Evolutionary conservation across 1,139 yeast genomes (phyloP).

Genomic region (Lipomyces yarrowii): DNA sequence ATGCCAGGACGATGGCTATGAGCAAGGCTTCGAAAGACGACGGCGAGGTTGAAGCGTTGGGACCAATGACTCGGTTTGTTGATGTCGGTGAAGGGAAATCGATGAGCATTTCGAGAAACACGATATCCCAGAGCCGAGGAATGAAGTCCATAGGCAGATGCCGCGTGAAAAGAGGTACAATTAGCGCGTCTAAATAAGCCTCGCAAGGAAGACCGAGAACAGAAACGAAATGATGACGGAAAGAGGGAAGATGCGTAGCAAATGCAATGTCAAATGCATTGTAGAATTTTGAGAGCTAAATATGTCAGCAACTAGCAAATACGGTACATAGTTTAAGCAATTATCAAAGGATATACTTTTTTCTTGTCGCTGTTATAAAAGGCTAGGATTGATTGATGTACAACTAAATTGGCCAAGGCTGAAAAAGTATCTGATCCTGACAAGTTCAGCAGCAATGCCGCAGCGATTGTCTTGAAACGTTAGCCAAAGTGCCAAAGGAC

Average conservation of each 20-base stretch:
- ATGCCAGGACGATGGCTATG: conserved; percentile 21
- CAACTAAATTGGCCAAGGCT: conserved; percentile 51
- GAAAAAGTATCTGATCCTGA: conserved; percentile 49
- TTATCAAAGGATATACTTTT: conserved; percentile 24
- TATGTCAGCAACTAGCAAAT: not conserved
- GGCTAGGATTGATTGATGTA: conserved; percentile 43
- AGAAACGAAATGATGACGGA: conserved; percentile 54
- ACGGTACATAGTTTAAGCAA: not conserved
- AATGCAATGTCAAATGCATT: conserved; percentile 54
- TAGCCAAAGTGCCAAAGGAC: not conserved
- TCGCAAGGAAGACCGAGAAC: conserved; percentile 45
- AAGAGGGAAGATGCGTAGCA: conserved; percentile 48
- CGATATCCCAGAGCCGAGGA: conserved; percentile 56
- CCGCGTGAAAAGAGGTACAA: conserved; percentile 45
- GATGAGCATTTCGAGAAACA: conserved; percentile 52
- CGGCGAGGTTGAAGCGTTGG: not conserved
- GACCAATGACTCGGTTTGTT: not conserved
- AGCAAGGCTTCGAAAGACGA: conserved; percentile 19
- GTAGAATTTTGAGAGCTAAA: conserved; percentile 39
- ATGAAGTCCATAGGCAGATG: conserved; percentile 45
- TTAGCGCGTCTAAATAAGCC: conserved; percentile 45
- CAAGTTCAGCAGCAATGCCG: conserved; percentile 48
- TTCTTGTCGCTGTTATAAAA: conserved; percentile 41
- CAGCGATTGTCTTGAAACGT: conserved; percentile 42
- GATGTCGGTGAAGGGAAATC: conserved; percentile 5